phyloP scores from a whole-genome alignment of 1,284 basidiomycete genomes.

The Trichosporon ovoides region DNA sequence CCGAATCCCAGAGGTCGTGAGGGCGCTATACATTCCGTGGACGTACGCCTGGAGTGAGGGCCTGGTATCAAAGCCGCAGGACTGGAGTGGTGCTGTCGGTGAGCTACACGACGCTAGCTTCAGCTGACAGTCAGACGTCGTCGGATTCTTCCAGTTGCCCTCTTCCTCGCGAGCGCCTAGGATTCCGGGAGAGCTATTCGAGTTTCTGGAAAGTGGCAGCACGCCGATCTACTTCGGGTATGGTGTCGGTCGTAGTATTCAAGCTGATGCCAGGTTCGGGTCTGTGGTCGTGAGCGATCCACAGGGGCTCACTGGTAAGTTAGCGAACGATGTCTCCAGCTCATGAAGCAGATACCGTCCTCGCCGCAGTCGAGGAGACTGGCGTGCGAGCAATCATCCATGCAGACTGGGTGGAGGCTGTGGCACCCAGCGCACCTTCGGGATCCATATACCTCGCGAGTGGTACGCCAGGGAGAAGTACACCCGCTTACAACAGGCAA shows the following conservation, averaged over 20 bases:
- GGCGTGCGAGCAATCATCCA: slow-evolving; percentile 59
- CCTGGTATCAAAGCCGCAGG: slow-evolving; percentile 60
- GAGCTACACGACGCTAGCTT: slow-evolving; percentile 14
- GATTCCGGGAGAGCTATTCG: slow-evolving; percentile 51
- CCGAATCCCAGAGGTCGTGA: slow-evolving; percentile 56
- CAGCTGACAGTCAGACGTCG: slow-evolving; percentile 52
- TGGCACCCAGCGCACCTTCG: slow-evolving; percentile 51
- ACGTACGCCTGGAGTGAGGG: slow-evolving; percentile 65
- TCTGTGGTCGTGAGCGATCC: slow-evolving; percentile 62
- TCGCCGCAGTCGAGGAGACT: slow-evolving; percentile 56
- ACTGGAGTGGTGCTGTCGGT: slow-evolving; percentile 62
- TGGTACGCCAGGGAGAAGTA: slow-evolving; percentile 17
- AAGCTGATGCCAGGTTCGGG: slow-evolving; percentile 53
- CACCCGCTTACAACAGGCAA: slow-evolving; percentile 46
- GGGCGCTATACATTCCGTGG: slow-evolving; percentile 61
- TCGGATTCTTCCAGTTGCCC: slow-evolving; percentile 54
- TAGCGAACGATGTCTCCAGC: neutral
- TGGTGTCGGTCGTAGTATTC: slow-evolving; percentile 5
- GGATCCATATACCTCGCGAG: slow-evolving; percentile 57
- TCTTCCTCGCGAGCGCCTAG: slow-evolving; percentile 54
- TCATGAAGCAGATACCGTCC: slow-evolving; percentile 52
- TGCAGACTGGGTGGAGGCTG: slow-evolving; percentile 61
- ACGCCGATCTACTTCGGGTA: slow-evolving; percentile 61
- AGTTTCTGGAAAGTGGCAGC: slow-evolving; percentile 55
- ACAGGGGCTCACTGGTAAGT: slow-evolving; percentile 45